A percentile compares a stretch with the other conserved stretches of the same genome.
Evolutionary conservation across 768 basidiomycete species (phyloP).

Genomic region (Amanita pseudoporphyria): DNA sequence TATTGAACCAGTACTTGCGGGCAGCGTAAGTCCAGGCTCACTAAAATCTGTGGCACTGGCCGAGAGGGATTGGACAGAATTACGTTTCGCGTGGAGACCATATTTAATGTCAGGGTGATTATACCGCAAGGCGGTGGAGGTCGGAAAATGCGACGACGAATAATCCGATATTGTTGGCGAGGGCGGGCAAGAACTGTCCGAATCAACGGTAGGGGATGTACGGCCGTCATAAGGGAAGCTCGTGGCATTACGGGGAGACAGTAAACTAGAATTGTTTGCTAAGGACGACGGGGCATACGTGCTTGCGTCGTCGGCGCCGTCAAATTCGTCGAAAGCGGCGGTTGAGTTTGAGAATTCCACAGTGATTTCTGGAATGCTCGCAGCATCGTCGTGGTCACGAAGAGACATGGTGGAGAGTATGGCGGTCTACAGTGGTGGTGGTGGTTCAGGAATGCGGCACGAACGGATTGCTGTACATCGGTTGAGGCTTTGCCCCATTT

Average conservation of each 20-base stretch:
- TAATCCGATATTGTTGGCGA: slow-evolving; percentile 68
- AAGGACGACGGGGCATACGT: slow-evolving; percentile 1
- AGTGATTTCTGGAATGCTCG: slow-evolving; percentile 7
- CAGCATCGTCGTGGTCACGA: slow-evolving; percentile 2
- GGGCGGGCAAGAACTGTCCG: slow-evolving; percentile 47
- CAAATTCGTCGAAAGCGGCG: neutral
- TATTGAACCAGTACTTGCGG: neutral
- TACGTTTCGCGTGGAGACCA: slow-evolving; percentile 45
- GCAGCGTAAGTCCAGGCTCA: slow-evolving; percentile 27
- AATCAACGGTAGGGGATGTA: slow-evolving; percentile 19
- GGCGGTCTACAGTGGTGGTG: neutral
- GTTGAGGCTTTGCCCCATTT: neutral
- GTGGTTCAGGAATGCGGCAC: neutral
- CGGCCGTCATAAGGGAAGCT: slow-evolving; percentile 12
- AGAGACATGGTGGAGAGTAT: neutral
- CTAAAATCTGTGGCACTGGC: slow-evolving; percentile 25
- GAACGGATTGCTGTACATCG: neutral
- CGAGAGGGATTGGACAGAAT: slow-evolving; percentile 19
- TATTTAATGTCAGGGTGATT: slow-evolving; percentile 56
- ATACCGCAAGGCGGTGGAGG: slow-evolving; percentile 50
- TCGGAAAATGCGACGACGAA: slow-evolving; percentile 49
- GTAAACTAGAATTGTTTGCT: slow-evolving; percentile 11
- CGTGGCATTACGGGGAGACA: slow-evolving; percentile 14
- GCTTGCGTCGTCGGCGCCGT: neutral
- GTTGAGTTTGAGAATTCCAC: slow-evolving; percentile 5